Evolutionary conservation across 805 yeast genomes (phyloP).

Genomic region (Monosporozyma siamensis): DNA sequence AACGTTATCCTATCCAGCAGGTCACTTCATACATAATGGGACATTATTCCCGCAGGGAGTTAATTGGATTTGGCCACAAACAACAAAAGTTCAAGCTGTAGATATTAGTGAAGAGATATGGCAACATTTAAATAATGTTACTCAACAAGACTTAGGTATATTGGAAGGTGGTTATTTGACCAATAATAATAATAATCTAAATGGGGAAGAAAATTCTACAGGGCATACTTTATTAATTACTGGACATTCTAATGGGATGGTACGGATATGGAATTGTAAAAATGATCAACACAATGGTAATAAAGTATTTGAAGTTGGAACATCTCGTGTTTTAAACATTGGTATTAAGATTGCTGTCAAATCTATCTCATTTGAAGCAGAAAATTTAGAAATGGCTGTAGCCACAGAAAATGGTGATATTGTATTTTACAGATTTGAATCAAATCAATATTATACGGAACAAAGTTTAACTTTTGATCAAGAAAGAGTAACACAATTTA

Average conservation of each 20-base stretch:
- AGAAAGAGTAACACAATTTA: slow-evolving; percentile 16
- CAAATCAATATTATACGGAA: slow-evolving; percentile 37
- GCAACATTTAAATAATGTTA: slow-evolving; percentile 54
- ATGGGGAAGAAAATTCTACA: slow-evolving; percentile 39
- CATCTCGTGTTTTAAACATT: slow-evolving; percentile 40
- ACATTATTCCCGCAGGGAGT: slow-evolving; percentile 68
- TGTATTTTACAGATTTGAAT: slow-evolving; percentile 60
- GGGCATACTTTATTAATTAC: slow-evolving; percentile 57
- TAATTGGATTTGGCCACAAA: slow-evolving; percentile 68
- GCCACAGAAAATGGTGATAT: slow-evolving; percentile 65
- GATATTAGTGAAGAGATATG: slow-evolving; percentile 57
- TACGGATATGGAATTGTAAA: slow-evolving; percentile 78
- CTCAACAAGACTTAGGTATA: slow-evolving; percentile 33
- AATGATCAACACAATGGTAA: slow-evolving; percentile 58
- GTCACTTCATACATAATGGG: slow-evolving; percentile 41
- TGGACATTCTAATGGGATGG: slow-evolving; percentile 79
- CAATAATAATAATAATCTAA: slow-evolving; percentile 40
- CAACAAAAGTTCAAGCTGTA: slow-evolving; percentile 46
- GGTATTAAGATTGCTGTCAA: slow-evolving; percentile 39
- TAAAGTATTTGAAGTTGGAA: slow-evolving; percentile 49
- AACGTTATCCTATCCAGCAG: slow-evolving; percentile 49
- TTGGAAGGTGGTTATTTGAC: slow-evolving; percentile 57
- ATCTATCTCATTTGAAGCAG: slow-evolving; percentile 64
- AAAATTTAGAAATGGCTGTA: slow-evolving; percentile 61
- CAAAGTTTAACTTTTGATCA: slow-evolving; percentile 4